Percentiles rank a stretch among this genome's conserved stretches.
Conservation (phyloP, 371 early-diverging fungal genomes). For the Neoconidiobolus thromboides region DNA sequence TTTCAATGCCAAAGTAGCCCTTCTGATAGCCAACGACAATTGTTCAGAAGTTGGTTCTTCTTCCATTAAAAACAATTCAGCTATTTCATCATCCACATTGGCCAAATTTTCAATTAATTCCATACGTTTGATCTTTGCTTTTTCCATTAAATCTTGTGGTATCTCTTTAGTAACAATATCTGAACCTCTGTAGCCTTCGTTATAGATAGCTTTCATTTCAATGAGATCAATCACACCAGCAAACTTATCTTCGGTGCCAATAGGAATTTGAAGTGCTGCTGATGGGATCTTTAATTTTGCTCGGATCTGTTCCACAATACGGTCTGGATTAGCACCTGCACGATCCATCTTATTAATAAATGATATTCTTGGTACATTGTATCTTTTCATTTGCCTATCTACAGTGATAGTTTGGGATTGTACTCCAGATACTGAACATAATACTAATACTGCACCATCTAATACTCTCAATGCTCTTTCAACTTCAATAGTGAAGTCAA, state of each 20-base stretch:
- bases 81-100: constrained; percentile 74
- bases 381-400: constrained; percentile 83
- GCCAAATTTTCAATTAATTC: constrained; percentile 69
- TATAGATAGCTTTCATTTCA: constrained; percentile 66
- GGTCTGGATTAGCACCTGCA: constrained; percentile 77
- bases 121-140: constrained; percentile 46
- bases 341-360: constrained; percentile 88
- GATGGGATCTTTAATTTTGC: constrained; percentile 54
- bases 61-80: constrained; percentile 61
- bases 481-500: constrained; percentile 85
- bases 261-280: constrained; percentile 87
- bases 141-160: constrained; percentile 55
- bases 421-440: constrained; percentile 74
- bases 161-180: constrained; percentile 43
- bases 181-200: constrained; percentile 78
- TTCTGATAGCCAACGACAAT: constrained; percentile 50
- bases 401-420: constrained; percentile 95
- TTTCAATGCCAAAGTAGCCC: constrained; percentile 52
- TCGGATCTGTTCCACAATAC: constrained; percentile 69
- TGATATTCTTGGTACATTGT: constrained; percentile 67
- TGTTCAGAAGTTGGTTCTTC: constrained; percentile 48
- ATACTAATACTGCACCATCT: constrained; percentile 73
- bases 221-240: constrained; percentile 88
- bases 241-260: constrained; percentile 69
- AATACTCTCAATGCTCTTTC: constrained; percentile 79